Base-by-base conservation (phyloP, 169 alveolate genomes). In the Plasmodium vinckei region DNA sequence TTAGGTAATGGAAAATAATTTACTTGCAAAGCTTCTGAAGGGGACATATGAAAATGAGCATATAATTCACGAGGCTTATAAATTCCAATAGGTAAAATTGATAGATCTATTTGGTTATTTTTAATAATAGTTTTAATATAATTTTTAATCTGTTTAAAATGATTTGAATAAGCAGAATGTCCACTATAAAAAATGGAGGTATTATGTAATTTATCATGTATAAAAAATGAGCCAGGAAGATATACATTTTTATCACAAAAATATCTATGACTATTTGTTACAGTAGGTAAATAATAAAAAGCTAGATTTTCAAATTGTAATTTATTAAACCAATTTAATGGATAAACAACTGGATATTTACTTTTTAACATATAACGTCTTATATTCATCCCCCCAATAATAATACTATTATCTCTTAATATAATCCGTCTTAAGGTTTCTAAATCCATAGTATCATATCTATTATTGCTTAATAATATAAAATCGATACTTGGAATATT, bases 341-440 rank as follows among this genome's bases (percentile, higher is more conserved):
- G 91, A 69, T 84, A 84, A 23, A 84, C 91, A 9, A 84, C 87
- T 6, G 91, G 91, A 53, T 68, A 84, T 21, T 68, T 84, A 13
- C 87, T 84, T 69, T 84, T 84, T 15, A 69, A 57, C 39, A 84
- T 47, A 84, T 69, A 84, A 46, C 91, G 69, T 46, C 91, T 60
- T 57, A 84, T 84, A 49, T 84, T 84, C 87, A 84, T 84, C 46
- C 91, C 91, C 9, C 91, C 91, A 23, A 84, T 47, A 59, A 84
- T 53, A 19, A 84, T 84, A 60, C 87, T 69, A 39, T 69, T 84
- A 84, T 84, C 91, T 69, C 91, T 84, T 46, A 68, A 51, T 21
- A 84, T 53, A 69, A 84, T 84, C 57, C 61, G 69, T 84, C 70
- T 84, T 57, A 84, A 51, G 2, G 77, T 61, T 44, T 17, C 57